Evolutionary conservation across 148 eudicot genomes (phyloP).

Genomic region (Vaccinium vitisidaea): DNA sequence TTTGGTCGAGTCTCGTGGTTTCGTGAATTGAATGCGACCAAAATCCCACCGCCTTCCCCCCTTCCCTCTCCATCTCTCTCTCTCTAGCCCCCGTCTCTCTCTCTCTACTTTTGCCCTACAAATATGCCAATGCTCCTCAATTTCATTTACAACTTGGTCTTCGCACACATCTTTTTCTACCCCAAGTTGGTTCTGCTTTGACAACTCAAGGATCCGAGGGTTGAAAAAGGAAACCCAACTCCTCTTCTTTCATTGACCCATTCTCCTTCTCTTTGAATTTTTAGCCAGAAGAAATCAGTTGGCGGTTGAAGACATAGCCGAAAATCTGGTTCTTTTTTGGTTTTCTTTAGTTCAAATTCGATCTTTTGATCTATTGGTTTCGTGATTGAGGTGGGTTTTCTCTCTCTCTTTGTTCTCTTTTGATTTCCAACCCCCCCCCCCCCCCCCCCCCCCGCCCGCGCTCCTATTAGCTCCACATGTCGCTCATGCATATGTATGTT

Average conservation of each 20-base stretch:
- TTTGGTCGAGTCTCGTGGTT: not conserved
- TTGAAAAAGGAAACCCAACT: not conserved
- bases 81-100: not conserved
- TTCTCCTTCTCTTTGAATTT: not conserved
- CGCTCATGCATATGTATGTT: not conserved
- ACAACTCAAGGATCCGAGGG: slow-evolving; percentile 17
- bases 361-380: slow-evolving; percentile 4
- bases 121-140: slow-evolving; percentile 27
- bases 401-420: not conserved
- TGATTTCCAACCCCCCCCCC: too few species aligned
- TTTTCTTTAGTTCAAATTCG: not conserved
- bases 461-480: not conserved
- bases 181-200: slow-evolving; percentile 26
- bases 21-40: slow-evolving; percentile 44
- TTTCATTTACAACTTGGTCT: slow-evolving; percentile 23
- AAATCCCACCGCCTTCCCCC: slow-evolving; percentile 23
- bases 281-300: not conserved
- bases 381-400: slow-evolving; percentile 19
- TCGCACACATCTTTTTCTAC: slow-evolving; percentile 20
- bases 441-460: too few species aligned
- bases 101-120: slow-evolving; percentile 24
- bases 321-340: not conserved
- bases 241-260: slow-evolving; percentile 16
- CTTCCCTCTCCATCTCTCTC: slow-evolving; percentile 3
- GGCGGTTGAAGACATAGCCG: slow-evolving; percentile 8